Base-by-base conservation (phyloP, 2,329 filamentous ascomycete species). In the Paecilomyces sp. region DNA sequence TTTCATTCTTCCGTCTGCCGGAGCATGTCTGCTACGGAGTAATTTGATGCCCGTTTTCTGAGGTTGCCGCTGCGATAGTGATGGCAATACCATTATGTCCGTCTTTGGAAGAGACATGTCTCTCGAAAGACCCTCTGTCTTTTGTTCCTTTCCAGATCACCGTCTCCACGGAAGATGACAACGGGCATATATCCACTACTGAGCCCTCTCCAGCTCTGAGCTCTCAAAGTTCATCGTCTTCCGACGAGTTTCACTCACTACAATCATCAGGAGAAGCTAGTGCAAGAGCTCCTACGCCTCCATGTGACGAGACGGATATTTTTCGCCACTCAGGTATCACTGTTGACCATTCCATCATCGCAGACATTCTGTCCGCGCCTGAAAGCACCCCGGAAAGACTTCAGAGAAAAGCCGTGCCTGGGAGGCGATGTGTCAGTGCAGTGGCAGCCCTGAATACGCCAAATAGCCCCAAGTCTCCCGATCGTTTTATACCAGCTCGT, bases 401-500 rank as follows among this genome's bases (percentile, higher is more conserved):
- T 15, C 41, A 47, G 41, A 47, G 13, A 64, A 64, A 63, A 59
- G 63, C 8, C 62, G 63, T 5, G 50, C 30, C 18, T 64, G 55
- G 58, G 31, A 72, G 65, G 63, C 61, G 56, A 36, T 59, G 59
- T 57, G 50, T 59, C 18, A 61, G 58, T 57, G 15, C 57, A 47
- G 61, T 58, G 31, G 41, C 54, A 54, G 36, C 62, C 56, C 57
- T 60, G 34, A 60, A 58, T 24, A 52, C 56, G 1, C 64, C 64
- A 36, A 66, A 54, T 34, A 64, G 64, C 15, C 69, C 70, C 13
- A 60, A 61, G 12, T 78, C 76, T 11, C 80, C 80, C 24, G 86
- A 88, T 70, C 80, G 86, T 30, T 88, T 87, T 67, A 80, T 88
- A 53, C 78, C 82, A 33, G 67, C 67, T 57, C 76, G 81, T 55